Evolutionary conservation across 2,329 filamentous ascomycete species (phyloP), one percentile per base, ranked within the genome.

Genomic region (Alternaria metachromatica): DNA sequence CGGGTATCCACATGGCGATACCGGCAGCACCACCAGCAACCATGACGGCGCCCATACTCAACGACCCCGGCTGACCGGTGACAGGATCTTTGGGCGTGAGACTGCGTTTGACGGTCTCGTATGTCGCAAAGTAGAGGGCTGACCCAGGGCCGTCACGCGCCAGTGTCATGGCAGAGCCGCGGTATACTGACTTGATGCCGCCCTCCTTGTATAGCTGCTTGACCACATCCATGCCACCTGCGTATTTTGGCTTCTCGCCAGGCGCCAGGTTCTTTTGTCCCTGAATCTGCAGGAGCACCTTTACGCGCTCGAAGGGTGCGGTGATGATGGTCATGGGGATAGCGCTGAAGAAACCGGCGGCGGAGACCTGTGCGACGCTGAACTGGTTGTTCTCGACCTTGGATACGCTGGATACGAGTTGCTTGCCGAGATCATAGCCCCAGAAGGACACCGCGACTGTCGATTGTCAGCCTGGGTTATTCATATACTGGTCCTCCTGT

Each of bases 1-100:
- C 94, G 58, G 96, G 94, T 71, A 97, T 96, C 96, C 96, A 99
- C 96, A 99, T 99, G 67, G 96, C 96, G 25, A 99, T 88, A 76
- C 96, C 96, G 0, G 96, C 96, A 5, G 90, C 92, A 67, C 92
- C 96, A 73, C 96, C 96, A 2, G 96, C 96, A 26, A 89, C 87
- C 73, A 94, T 93, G 61, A 99, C 87, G 11, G 96, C 96, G 2
- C 88, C 84, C 67, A 99, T 84, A 74, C 91, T 95, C 62, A 98
- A 83, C 72, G 96, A 85, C 45, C 94, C 94, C 5, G 92, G 87
- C 76, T 90, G 89, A 23, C 93, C 93, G 18, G 86, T 79, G 3
- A 73, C 82, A 4, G 88, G 89, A 75, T 97, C 93, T 76, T 92
- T 88, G 45, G 95, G 96, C 4, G 94, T 97, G 66, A 99, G 84